Evolutionary conservation across 164 flowering plant genomes (phyloP), one percentile per base, ranked within the genome.

Genomic region (Chloranthus sessilifolius): DNA sequence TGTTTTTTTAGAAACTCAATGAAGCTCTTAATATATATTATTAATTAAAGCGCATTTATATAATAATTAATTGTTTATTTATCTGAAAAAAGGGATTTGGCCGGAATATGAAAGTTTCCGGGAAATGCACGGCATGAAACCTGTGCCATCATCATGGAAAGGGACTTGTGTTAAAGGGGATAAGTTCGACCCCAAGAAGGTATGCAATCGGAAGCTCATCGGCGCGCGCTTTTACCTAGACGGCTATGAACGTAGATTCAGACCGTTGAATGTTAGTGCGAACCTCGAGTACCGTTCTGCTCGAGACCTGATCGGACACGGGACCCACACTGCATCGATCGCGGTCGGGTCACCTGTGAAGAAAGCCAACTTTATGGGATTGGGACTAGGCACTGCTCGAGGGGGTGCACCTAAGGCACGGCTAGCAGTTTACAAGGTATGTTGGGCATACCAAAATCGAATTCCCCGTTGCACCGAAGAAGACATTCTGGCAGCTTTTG

Each of bases 301-400:
- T 5, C 56, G 85, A 10, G 95, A 82, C 61, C 55, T 8, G 23
- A 30, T 72, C 0, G 95, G 95, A 15, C 95, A 85, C 26, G 95
- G 95, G 0, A 85, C 95, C 2, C 95, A 85, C 61, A 77, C 85
- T 7, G 84, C 95, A 10, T 85, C 95, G 1, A 85, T 74, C 0
- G 95, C 95, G 4, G 82, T 67, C 0, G 95, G 95, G 0, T 69
- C 77, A 30, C 22, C 68, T 0, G 78, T 62, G 0, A 47, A 24
- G 14, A 56, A 65, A 23, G 83, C 69, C 7, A 54, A 67, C 53
- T 73, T 73, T 53, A 45, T 66, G 3, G 81, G 81, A 2, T 42
- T 80, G 2, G 95, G 68, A 0, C 43, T 7, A 1, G 95, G 95
- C 58, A 63, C 52, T 0, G 95, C 83, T 3, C 58, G 86, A 7